Evolutionary conservation across 1,139 yeast species (phyloP).

Genomic region (Hemisphaericaspora subhashii): DNA sequence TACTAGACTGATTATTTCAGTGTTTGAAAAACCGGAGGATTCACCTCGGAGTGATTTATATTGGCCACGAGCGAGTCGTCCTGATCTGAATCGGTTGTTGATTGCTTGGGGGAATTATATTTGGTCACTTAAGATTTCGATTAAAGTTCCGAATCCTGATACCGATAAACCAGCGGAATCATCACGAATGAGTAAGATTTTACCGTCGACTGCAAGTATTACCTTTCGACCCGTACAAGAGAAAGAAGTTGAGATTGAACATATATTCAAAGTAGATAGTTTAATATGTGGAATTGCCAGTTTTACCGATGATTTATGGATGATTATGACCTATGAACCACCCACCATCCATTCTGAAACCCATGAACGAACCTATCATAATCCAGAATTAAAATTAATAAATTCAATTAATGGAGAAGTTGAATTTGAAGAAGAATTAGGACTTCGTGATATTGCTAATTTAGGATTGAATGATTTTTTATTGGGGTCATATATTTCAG

Average conservation of each 20-base stretch:
- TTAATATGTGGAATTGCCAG: slow-evolving; percentile 78
- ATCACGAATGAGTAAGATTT: slow-evolving; percentile 31
- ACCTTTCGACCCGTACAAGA: slow-evolving; percentile 59
- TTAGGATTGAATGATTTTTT: slow-evolving; percentile 82
- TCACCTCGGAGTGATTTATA: slow-evolving; percentile 77
- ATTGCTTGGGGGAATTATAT: slow-evolving; percentile 84
- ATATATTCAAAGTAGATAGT: slow-evolving; percentile 55
- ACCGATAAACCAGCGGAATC: slow-evolving; percentile 18
- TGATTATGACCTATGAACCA: slow-evolving; percentile 58
- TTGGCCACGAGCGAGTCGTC: slow-evolving; percentile 74
- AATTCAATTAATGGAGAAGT: slow-evolving; percentile 70
- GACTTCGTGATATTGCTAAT: slow-evolving; percentile 55
- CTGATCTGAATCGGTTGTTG: slow-evolving; percentile 66
- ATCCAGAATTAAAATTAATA: slow-evolving; percentile 73
- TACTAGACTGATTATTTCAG: slow-evolving; percentile 44
- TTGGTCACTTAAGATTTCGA: slow-evolving; percentile 65
- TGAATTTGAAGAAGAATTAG: slow-evolving; percentile 79
- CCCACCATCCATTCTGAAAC: slow-evolving; percentile 28
- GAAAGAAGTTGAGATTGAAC: slow-evolving; percentile 56
- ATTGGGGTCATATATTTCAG: slow-evolving; percentile 50
- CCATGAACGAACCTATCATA: slow-evolving; percentile 29
- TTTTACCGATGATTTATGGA: slow-evolving; percentile 64
- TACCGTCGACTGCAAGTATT: slow-evolving; percentile 68
- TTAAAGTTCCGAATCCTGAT: slow-evolving; percentile 20
- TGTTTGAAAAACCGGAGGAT: slow-evolving; percentile 57